Conservation (phyloP, 2,329 filamentous ascomycete species). For the Escovopsis sp. region DNA sequence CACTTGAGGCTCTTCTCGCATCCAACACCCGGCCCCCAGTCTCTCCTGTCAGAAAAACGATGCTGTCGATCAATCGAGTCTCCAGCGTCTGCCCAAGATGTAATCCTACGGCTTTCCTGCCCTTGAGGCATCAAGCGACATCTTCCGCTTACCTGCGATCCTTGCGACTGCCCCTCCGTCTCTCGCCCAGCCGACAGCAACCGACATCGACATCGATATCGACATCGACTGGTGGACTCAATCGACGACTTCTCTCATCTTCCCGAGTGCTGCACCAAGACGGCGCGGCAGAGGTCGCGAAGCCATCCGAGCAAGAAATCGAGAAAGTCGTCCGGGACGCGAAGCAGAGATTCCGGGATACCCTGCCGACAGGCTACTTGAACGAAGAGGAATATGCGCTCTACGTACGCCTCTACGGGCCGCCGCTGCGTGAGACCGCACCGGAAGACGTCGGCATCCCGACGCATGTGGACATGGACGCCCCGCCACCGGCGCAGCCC, state of each 20-base stretch:
- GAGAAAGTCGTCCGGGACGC: constrained; percentile 56
- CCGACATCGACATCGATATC: background rate
- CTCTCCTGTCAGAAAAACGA: constrained; percentile 13
- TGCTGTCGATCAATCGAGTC: constrained; percentile 21
- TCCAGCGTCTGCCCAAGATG: constrained; percentile 19
- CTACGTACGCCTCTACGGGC: constrained; percentile 71
- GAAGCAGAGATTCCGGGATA: constrained; percentile 62
- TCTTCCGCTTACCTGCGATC: constrained; percentile 7
- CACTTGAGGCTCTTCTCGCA: constrained; percentile 4
- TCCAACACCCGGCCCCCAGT: constrained; percentile 1
- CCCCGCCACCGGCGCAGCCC: constrained; percentile 6
- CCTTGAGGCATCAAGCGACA: constrained; percentile 1
- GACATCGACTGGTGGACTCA: background rate
- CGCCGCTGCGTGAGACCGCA: constrained; percentile 48
- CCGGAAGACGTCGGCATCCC: constrained; percentile 44
- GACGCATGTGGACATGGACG: constrained; percentile 23
- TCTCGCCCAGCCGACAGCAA: constrained; percentile 10
- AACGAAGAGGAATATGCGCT: constrained; percentile 55
- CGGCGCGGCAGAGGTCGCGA: background rate
- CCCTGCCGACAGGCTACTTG: constrained; percentile 57
- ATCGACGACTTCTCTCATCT: constrained; percentile 17
- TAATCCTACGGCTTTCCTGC: constrained; percentile 8
- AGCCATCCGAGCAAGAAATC: constrained; percentile 22
- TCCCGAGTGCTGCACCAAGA: constrained; percentile 13
- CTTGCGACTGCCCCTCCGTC: constrained; percentile 7